Evolutionary conservation across 179 eudicot species (phyloP).

Genomic region (Pouteria campechiana): DNA sequence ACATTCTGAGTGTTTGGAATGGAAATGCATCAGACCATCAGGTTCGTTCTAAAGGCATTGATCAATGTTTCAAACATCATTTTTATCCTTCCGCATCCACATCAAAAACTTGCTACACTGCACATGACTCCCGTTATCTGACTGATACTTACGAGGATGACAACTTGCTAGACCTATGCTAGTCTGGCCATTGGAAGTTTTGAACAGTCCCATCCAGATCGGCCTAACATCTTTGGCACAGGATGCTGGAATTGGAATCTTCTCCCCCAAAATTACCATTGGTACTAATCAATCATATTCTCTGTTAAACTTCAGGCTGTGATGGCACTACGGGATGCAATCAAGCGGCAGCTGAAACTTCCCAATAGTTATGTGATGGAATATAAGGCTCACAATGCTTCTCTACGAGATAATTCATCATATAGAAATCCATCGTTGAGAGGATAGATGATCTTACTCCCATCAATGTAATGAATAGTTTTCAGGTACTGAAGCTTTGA

Average conservation of each 20-base stretch:
- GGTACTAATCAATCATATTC: neutral
- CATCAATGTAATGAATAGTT: too few species aligned
- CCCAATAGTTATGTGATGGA: slow-evolving; percentile 90
- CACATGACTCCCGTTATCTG: too few species aligned
- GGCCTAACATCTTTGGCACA: too few species aligned
- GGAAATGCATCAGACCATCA: slow-evolving; percentile 85
- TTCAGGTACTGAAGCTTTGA: too few species aligned
- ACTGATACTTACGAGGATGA: too few species aligned
- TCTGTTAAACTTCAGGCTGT: slow-evolving; percentile 43
- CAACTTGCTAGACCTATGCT: too few species aligned
- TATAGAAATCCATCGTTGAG: slow-evolving; percentile 92
- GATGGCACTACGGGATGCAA: slow-evolving; percentile 78
- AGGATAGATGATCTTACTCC: too few species aligned
- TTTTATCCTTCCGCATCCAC: too few species aligned
- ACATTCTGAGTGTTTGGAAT: slow-evolving; percentile 90
- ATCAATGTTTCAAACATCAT: neutral
- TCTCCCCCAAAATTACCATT: neutral
- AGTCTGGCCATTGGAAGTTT: too few species aligned
- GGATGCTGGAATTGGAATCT: neutral
- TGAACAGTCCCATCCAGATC: too few species aligned
- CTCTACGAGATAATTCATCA: slow-evolving; percentile 87
- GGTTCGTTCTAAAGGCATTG: slow-evolving; percentile 30
- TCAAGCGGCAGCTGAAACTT: slow-evolving; percentile 83
- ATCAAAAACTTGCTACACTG: too few species aligned
- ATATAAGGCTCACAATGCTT: slow-evolving; percentile 90